These are phyloP conservation scores for Blastosporella zonata DNA, from an alignment of 1,284 basidiomycete genomes.

Conservation along the genomic window DNA sequence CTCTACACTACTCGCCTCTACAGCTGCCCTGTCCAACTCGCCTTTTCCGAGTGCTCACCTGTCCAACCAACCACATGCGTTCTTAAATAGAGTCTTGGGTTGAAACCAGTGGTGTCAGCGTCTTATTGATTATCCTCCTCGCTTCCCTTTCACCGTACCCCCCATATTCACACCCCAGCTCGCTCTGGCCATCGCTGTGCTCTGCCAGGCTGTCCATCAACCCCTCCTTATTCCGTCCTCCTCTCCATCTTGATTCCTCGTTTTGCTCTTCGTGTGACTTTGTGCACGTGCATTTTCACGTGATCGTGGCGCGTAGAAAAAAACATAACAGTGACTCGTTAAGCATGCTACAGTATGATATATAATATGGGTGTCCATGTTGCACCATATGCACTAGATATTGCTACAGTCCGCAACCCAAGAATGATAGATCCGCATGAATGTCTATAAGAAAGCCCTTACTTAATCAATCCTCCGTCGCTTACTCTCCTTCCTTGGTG, in stretches of 20 bases:
- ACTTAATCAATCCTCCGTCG: conserved; percentile 34
- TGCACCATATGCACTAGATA: background rate
- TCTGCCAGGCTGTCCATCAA: conserved; percentile 12
- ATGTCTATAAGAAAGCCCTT: background rate
- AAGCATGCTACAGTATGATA: background rate
- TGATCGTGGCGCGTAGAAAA: conserved; percentile 25
- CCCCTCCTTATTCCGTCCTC: conserved; percentile 12
- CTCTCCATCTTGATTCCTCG: conserved; percentile 18
- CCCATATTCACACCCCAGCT: background rate
- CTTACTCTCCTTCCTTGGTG: conserved; percentile 31
- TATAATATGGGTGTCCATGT: background rate
- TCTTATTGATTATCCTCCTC: conserved; percentile 7
- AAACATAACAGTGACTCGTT: background rate
- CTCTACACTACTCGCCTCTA: conserved; percentile 1
- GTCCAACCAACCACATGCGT: conserved; percentile 11
- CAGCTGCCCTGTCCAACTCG: conserved; percentile 12
- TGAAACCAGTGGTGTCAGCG: conserved; percentile 11
- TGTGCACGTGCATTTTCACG: conserved; percentile 21
- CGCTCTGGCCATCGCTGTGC: background rate
- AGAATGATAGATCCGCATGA: background rate
- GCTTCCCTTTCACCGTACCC: conserved; percentile 1
- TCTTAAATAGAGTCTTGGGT: conserved; percentile 16
- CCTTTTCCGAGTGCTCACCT: conserved; percentile 14
- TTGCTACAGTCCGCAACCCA: background rate
- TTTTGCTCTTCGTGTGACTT: conserved; percentile 18